These are phyloP conservation scores for Mortierella antarctica DNA, from an alignment of 192 early-diverging fungal genomes.

Conservation along the genomic window DNA sequence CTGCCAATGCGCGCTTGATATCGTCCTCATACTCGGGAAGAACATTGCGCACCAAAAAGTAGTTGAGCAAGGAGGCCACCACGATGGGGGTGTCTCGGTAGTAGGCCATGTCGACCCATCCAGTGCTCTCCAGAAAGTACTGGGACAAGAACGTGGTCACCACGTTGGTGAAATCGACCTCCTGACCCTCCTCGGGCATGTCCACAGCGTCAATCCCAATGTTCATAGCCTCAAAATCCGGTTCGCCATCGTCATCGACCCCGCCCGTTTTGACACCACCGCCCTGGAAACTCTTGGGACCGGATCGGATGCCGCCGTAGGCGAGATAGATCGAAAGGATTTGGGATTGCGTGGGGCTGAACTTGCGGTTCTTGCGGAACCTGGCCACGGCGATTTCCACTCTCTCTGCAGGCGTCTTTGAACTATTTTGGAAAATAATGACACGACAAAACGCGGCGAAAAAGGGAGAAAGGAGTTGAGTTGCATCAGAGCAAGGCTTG, in stretches of 20 bases:
- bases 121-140: slow-evolving; percentile 55
- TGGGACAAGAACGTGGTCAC: slow-evolving; percentile 63
- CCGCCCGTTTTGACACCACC: slow-evolving; percentile 44
- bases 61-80: slow-evolving; percentile 60
- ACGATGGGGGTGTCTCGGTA: slow-evolving; percentile 56
- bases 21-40: slow-evolving; percentile 64
- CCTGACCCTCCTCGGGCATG: slow-evolving; percentile 50
- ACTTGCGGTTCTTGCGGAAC: slow-evolving; percentile 66
- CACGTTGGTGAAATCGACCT: slow-evolving; percentile 56
- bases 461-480: slow-evolving; percentile 4
- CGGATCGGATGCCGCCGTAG: slow-evolving; percentile 64
- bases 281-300: slow-evolving; percentile 63
- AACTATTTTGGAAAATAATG: slow-evolving; percentile 21
- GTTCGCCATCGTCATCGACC: slow-evolving; percentile 43
- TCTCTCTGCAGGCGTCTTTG: slow-evolving; percentile 54
- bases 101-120: slow-evolving; percentile 61
- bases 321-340: slow-evolving; percentile 63
- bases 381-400: slow-evolving; percentile 63
- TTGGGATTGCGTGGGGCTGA: slow-evolving; percentile 45
- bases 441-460: neutral
- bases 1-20: slow-evolving; percentile 54
- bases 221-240: slow-evolving; percentile 57
- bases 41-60: slow-evolving; percentile 59
- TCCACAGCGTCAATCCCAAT: slow-evolving; percentile 56
- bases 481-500: neutral